Percentiles rank a stretch among this genome's conserved stretches.
Conservation (phyloP, 2,329 filamentous ascomycete genomes). For the Macrophomina phaseolina region DNA sequence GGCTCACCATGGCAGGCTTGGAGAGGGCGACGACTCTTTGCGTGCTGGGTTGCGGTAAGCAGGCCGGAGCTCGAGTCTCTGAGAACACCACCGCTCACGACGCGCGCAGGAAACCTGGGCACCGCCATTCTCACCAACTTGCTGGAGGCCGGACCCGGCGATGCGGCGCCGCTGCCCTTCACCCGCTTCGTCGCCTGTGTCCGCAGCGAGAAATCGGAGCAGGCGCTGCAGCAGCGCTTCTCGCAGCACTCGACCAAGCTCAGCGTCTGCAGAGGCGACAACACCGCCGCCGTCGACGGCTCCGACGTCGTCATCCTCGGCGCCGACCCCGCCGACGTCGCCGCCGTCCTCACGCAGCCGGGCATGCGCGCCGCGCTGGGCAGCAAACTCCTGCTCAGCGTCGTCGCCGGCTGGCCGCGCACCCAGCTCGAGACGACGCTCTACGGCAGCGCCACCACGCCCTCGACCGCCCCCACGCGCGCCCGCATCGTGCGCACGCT, state of each 20-base stretch:
- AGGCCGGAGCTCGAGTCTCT: background rate
- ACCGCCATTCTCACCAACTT: slow-evolving; percentile 46
- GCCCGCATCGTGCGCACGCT: slow-evolving; percentile 49
- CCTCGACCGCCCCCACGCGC: background rate
- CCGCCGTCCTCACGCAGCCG: slow-evolving; percentile 43
- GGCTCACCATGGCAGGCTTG: slow-evolving; percentile 1
- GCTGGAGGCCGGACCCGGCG: slow-evolving; percentile 32
- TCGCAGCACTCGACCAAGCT: slow-evolving; percentile 38
- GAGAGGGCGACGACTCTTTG: slow-evolving; percentile 29
- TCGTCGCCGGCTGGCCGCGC: slow-evolving; percentile 57
- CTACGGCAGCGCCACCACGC: slow-evolving; percentile 35
- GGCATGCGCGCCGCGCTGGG: slow-evolving; percentile 48
- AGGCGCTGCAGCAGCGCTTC: slow-evolving; percentile 43
- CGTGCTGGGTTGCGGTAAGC: slow-evolving; percentile 39
- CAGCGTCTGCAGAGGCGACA: slow-evolving; percentile 44
- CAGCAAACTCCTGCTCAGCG: slow-evolving; percentile 58
- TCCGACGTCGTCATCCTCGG: slow-evolving; percentile 55
- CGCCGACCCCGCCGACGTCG: slow-evolving; percentile 54
- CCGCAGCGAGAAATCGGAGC: slow-evolving; percentile 45
- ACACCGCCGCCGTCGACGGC: slow-evolving; percentile 41
- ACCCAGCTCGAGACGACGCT: slow-evolving; percentile 47
- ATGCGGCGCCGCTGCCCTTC: slow-evolving; percentile 33
- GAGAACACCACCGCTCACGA: background rate
- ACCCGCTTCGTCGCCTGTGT: slow-evolving; percentile 51
- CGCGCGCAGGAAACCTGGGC: slow-evolving; percentile 45